Evolutionary conservation across 2,329 filamentous ascomycete genomes (phyloP).

Genomic region (Penicillium sp.): DNA sequence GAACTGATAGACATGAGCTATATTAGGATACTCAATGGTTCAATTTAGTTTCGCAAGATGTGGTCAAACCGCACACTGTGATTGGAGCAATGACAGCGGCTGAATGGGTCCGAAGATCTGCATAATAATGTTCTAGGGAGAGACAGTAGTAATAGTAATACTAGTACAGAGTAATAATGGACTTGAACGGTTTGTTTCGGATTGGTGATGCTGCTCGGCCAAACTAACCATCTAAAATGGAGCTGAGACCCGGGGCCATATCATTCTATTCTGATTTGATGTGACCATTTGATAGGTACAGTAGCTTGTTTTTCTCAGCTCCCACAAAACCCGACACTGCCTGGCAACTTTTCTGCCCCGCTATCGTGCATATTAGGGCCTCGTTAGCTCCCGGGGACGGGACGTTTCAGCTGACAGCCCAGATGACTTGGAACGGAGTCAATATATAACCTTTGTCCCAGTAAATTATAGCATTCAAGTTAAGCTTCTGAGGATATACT

Average conservation of each 20-base stretch:
- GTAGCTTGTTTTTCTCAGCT: slow-evolving; percentile 4
- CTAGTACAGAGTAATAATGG: neutral
- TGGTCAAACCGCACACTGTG: neutral
- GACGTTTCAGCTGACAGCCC: neutral
- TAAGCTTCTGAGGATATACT: neutral
- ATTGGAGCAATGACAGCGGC: slow-evolving; percentile 5
- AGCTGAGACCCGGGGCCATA: slow-evolving; percentile 8
- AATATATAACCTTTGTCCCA: neutral
- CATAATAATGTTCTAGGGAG: neutral
- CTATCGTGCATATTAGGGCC: neutral
- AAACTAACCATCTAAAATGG: slow-evolving; percentile 5
- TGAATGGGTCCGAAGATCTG: neutral
- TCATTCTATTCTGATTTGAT: slow-evolving; percentile 3
- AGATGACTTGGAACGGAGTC: neutral
- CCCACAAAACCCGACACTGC: neutral
- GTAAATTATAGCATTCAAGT: neutral
- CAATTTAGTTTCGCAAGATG: neutral
- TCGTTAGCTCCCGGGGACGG: neutral
- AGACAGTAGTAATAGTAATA: too few relatives aligned
- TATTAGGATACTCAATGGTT: neutral
- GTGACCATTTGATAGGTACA: neutral
- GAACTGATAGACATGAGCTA: neutral
- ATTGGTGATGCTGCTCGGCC: slow-evolving; percentile 15
- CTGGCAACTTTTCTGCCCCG: neutral
- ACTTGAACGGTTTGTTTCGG: neutral